Conservation (phyloP, 2,329 filamentous ascomycete species). For the Cytospora piceicola region DNA sequence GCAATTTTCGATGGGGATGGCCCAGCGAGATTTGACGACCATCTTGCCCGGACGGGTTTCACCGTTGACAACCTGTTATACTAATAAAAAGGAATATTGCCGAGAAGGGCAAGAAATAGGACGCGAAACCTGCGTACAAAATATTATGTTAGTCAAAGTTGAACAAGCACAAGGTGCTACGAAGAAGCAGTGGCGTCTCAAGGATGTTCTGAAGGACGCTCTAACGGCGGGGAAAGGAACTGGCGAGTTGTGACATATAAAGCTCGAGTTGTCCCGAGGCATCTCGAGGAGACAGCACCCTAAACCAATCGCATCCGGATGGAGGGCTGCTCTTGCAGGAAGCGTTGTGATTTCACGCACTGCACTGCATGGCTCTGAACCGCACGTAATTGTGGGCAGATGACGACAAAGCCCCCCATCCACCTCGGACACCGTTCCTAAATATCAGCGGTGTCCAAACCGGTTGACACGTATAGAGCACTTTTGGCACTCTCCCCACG, state of each 20-base stretch:
- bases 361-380: not conserved
- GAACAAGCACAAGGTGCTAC: constrained; percentile 9
- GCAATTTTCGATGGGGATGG: constrained; percentile 47
- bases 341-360: not conserved
- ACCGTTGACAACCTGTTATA: not conserved
- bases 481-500: not conserved
- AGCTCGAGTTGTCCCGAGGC: constrained; percentile 19
- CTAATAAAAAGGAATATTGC: not conserved
- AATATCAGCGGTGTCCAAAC: not conserved
- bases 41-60: constrained; percentile 38
- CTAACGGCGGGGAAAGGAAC: not conserved
- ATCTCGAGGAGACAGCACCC: constrained; percentile 1
- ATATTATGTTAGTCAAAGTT: not conserved
- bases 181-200: constrained; percentile 7
- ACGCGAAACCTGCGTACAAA: not conserved
- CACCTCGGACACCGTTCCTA: not conserved
- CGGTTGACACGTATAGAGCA: no score
- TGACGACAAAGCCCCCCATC: not conserved
- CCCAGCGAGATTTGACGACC: constrained; percentile 54
- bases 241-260: constrained; percentile 9
- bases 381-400: not conserved
- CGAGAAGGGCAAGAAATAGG: not conserved
- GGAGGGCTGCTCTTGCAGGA: no score
- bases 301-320: not conserved
- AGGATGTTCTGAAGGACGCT: constrained; percentile 1